Base-by-base conservation (phyloP, 164 flowering plant genomes). In the Saururus chinensis region DNA sequence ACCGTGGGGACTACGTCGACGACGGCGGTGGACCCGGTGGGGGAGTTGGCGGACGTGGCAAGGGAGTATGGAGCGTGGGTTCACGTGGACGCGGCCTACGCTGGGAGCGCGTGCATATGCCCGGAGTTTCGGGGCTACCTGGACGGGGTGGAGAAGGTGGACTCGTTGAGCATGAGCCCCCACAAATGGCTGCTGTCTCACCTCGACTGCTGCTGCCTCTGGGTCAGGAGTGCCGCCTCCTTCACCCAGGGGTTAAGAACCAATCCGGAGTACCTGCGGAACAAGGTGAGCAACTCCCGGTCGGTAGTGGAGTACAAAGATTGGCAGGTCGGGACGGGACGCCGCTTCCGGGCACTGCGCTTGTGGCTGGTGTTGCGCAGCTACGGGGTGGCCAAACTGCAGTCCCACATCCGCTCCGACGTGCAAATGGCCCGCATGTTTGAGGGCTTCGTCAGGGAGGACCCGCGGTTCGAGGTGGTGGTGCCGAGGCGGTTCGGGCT, bases 21-120 rank as follows among this genome's bases (percentile, higher is more conserved):
- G 4, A 77, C 82, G 0, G 85, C 89, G 17, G 76, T 78, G 10
- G 89, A 84, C 64, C 83, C 84, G 0, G 11, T 86, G 7, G 69
- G 59, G 13, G 61, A 41, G n/a, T 77, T 86, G 8, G 74, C 74
- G 12, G 68, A 75, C 19, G 79, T 78, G 65, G 87, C 83, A 0
- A 61, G 21, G 0, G 68, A 59, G 0, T 71, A 64, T 30, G 73
- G 73, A 24, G 64, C 76, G 16, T 86, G 92, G 92, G 56, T 82
- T 37, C 92, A 84, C 63, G 83, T 86, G 26, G 88, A 85, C 53
- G 88, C 83, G 6, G 90, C 87, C 0, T 81, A 82, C 30, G 85
- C 70, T 8, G 87, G 87, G 0, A 74, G 77, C 19, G 87, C 85
- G 0, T 83, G 88, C 40, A 80, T 85, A 4, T 83, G 88, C 45